A percentile compares a stretch with the other conserved stretches of the same genome.
Evolutionary conservation across 169 alveolate genomes (phyloP).

Genomic region (Plasmodium inui): DNA sequence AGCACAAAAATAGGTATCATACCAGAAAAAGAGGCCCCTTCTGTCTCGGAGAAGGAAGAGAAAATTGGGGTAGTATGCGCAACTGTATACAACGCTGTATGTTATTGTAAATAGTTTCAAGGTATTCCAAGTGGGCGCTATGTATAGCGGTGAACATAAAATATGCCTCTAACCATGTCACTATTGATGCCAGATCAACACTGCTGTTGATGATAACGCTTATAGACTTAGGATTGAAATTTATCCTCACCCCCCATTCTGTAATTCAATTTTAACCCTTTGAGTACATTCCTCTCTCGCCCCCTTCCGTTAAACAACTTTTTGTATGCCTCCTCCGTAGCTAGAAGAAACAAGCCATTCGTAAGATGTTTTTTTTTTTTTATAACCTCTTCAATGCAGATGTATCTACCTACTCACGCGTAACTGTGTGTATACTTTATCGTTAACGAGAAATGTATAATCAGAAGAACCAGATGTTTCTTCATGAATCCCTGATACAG

Average conservation of each 20-base stretch:
- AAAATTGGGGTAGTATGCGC: background rate
- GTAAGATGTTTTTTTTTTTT: background rate
- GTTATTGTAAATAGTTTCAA: background rate
- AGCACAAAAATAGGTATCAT: background rate
- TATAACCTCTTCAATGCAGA: background rate
- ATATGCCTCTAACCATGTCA: background rate
- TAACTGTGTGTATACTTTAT: background rate
- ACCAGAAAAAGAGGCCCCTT: background rate
- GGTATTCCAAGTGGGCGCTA: background rate
- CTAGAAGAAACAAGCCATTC: background rate
- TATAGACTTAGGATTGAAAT: background rate
- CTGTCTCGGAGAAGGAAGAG: background rate
- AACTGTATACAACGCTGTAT: background rate
- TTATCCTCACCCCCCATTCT: background rate
- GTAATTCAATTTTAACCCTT: background rate
- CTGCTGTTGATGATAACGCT: background rate
- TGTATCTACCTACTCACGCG: background rate
- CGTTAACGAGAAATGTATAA: background rate
- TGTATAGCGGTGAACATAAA: background rate
- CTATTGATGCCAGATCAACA: background rate
- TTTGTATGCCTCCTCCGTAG: background rate
- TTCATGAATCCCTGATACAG: background rate
- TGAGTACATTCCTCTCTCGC: background rate
- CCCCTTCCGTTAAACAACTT: background rate
- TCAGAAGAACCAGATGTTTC: background rate